Evolutionary conservation across 1,284 basidiomycete species (phyloP), one percentile per base, ranked within the genome.

Genomic region (Meira miltonrushii): DNA sequence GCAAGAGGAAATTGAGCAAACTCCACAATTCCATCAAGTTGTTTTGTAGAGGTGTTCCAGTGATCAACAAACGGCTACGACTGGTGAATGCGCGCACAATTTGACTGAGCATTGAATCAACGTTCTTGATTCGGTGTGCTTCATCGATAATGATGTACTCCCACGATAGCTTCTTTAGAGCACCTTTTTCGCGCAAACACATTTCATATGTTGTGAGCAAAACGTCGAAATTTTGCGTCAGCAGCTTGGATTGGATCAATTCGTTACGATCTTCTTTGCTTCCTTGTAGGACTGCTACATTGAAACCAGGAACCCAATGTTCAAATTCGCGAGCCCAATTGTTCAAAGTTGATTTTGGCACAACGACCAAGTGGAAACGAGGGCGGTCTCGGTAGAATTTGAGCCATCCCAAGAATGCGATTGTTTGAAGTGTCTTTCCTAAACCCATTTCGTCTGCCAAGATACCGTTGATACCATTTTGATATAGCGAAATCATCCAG

Each of bases 131-230:
- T 40, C 94, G 88, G 77, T 98, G 95, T 0, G 94, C 95, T 81
- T 99, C 95, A 81, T 99, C 94, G 75, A 99, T 98, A 69, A 92
- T 85, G 79, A 98, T 97, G 81, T 98, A 98, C 80, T 95, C 91
- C 83, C 96, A 98, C 0, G 88, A 89, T 74, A 97, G 90, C 79
- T 94, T 95, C 80, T 90, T 92, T 68, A 98, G 83, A 0, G 88
- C 85, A 25, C 85, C 84, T 81, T 93, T 92, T 77, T 98, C 95
- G 70, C 95, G 90, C 61, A 98, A 84, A 78, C 92, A 96, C 71
- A 98, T 90, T 79, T 99, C 95, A 81, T 98, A 98, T 0, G 92
- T 91, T 0, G 95, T 96, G 79, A 99, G 88, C 79, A 92, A 88
- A 59, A 96, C 87, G 79, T 97, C 89, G 73, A 98, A 97, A 72